These are phyloP conservation scores for Phytophthora sojae DNA, from an alignment of 352 stramenopile species.

Conservation along the genomic window DNA sequence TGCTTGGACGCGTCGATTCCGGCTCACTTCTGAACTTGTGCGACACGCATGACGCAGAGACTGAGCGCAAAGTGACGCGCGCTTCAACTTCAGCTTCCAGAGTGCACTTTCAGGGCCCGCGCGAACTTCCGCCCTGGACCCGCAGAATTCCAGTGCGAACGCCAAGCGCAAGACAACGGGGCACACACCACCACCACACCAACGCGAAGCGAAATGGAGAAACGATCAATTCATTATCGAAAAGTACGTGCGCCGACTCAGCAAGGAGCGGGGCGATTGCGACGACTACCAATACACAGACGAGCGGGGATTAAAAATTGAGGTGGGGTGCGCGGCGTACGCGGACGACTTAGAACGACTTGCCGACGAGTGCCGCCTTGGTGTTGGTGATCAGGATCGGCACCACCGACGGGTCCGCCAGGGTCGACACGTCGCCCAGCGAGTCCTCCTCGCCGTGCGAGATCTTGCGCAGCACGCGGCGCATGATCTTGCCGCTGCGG, in stretches of 20 bases:
- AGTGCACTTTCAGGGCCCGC: slow-evolving; percentile 8
- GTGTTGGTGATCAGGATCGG: slow-evolving; percentile 92
- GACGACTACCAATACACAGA: slow-evolving; percentile 39
- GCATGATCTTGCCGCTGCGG: slow-evolving; percentile 98
- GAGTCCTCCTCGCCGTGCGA: slow-evolving; percentile 94
- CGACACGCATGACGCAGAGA: slow-evolving; percentile 28
- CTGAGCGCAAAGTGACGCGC: slow-evolving; percentile 20
- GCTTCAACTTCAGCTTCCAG: slow-evolving; percentile 24
- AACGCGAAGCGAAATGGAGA: not conserved
- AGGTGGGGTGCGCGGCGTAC: slow-evolving; percentile 61
- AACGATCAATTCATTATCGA: slow-evolving; percentile 35
- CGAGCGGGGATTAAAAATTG: slow-evolving; percentile 22
- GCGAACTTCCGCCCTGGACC: slow-evolving; percentile 26
- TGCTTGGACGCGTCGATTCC: slow-evolving; percentile 2
- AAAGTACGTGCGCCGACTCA: slow-evolving; percentile 60
- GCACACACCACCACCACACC: too few species aligned
- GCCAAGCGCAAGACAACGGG: not conserved
- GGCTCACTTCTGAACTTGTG: slow-evolving; percentile 25
- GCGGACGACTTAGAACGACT: slow-evolving; percentile 59
- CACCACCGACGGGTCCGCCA: slow-evolving; percentile 97
- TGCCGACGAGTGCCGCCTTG: slow-evolving; percentile 72
- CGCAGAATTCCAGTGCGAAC: slow-evolving; percentile 4
- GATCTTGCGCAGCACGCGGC: slow-evolving; percentile 98
- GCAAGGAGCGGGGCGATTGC: slow-evolving; percentile 65
- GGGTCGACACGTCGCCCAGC: slow-evolving; percentile 96